phyloP scores from a whole-genome alignment of 495 filamentous ascomycete genomes.

The Talaromyces ruber region DNA sequence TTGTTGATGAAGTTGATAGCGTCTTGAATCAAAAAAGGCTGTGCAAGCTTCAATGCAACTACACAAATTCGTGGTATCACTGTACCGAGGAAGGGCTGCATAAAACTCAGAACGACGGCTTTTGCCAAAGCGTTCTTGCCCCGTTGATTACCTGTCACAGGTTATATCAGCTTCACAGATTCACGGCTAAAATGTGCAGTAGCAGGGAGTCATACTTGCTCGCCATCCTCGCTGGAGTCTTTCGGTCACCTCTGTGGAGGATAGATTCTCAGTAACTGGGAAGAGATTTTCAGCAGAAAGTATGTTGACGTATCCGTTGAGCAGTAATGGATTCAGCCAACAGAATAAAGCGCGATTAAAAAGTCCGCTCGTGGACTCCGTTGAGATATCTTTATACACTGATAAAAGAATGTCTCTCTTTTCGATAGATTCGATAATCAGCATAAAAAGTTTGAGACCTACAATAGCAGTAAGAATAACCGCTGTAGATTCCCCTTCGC shows the following conservation, averaged over 20 bases:
- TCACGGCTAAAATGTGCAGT: conserved; percentile 6
- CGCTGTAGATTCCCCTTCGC: background rate
- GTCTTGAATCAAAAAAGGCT: conserved; percentile 46
- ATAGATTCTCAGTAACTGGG: conserved; percentile 16
- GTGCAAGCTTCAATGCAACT: conserved; percentile 44
- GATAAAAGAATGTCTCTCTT: background rate
- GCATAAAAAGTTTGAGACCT: background rate
- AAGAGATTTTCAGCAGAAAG: conserved; percentile 24
- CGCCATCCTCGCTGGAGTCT: background rate
- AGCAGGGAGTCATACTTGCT: conserved; percentile 9
- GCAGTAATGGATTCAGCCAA: conserved; percentile 36
- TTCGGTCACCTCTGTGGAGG: conserved; percentile 5
- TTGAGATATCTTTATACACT: background rate
- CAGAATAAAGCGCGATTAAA: conserved; percentile 29
- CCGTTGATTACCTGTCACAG: background rate
- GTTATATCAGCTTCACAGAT: background rate
- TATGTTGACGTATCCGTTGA: conserved; percentile 21
- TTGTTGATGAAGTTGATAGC: background rate
- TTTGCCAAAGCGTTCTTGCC: no score
- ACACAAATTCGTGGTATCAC: conserved; percentile 38
- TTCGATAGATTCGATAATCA: background rate
- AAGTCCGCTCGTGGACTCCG: conserved; percentile 37
- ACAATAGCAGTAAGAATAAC: background rate
- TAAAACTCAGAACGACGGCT: no score
- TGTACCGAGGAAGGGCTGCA: background rate